Percentiles rank a stretch among this genome's conserved stretches.
Conservation (phyloP, 1,139 yeast genomes). For the Geotrichum reessii region DNA sequence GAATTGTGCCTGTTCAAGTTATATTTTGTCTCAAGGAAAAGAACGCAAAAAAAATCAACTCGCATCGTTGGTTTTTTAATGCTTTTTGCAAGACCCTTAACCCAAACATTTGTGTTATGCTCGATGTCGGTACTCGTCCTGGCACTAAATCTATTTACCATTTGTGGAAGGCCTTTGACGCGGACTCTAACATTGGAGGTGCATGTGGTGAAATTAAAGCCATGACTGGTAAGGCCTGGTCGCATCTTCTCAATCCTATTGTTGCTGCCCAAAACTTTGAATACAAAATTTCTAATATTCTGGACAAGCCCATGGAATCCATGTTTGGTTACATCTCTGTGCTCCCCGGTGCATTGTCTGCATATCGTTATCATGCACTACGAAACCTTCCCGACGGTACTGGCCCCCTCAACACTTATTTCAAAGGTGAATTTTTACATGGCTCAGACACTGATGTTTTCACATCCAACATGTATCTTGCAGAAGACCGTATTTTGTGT, state of each 20-base stretch:
- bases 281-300: slow-evolving; percentile 89
- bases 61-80: slow-evolving; percentile 94
- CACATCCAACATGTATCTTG: slow-evolving; percentile 94
- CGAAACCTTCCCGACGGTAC: slow-evolving; percentile 83
- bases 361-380: slow-evolving; percentile 85
- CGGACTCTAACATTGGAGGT: slow-evolving; percentile 94
- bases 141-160: slow-evolving; percentile 80
- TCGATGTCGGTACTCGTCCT: slow-evolving; percentile 96
- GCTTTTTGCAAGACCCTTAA: slow-evolving; percentile 82
- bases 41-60: slow-evolving; percentile 86
- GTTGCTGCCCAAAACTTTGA: slow-evolving; percentile 97
- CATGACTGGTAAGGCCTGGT: slow-evolving; percentile 83
- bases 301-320: slow-evolving; percentile 92
- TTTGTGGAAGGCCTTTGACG: slow-evolving; percentile 93
- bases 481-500: slow-evolving; percentile 94
- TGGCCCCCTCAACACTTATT: slow-evolving; percentile 83
- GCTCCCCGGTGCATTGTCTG: slow-evolving; percentile 93
- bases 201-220: slow-evolving; percentile 97
- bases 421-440: slow-evolving; percentile 74
- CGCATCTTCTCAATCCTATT: slow-evolving; percentile 74
- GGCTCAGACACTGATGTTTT: slow-evolving; percentile 68
- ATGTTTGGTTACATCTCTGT: slow-evolving; percentile 90
- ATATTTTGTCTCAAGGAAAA: slow-evolving; percentile 83
- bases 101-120: slow-evolving; percentile 75
- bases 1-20: slow-evolving; percentile 87